Conservation (phyloP, 305 asterid genomes). For the Galium porrigens region DNA sequence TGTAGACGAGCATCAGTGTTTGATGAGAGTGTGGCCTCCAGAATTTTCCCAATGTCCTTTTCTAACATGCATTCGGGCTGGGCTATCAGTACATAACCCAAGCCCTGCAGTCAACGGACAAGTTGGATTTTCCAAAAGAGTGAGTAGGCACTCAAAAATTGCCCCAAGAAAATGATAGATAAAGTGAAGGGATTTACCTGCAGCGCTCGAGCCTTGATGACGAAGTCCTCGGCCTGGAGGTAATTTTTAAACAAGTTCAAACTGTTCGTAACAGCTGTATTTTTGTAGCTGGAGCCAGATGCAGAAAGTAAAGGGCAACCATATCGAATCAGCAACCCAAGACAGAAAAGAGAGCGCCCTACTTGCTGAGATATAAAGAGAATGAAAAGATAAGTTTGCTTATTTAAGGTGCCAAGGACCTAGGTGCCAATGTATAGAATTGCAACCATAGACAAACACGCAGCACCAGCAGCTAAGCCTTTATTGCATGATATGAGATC, state of each 20-base stretch:
- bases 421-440: not conserved
- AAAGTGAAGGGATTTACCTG: conserved; percentile 41
- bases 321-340: conserved; percentile 92
- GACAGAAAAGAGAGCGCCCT: conserved; percentile 92
- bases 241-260: conserved; percentile 65
- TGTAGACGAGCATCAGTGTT: conserved; percentile 57
- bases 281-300: conserved; percentile 41
- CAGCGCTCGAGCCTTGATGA: conserved; percentile 71
- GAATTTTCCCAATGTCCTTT: conserved; percentile 57
- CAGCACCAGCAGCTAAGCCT: not conserved
- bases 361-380: conserved; percentile 54
- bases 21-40: conserved; percentile 60
- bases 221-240: conserved; percentile 78
- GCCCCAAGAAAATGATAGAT: not conserved
- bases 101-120: conserved; percentile 47
- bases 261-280: conserved; percentile 48
- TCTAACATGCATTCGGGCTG: conserved; percentile 82
- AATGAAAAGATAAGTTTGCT: conserved; percentile 9
- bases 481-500: not conserved
- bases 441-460: not conserved
- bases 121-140: conserved; percentile 12
- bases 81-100: conserved; percentile 86
- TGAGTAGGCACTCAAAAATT: conserved; percentile 7
- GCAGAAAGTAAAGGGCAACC: conserved; percentile 54
- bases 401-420: not conserved